These are phyloP conservation scores for Suillus spraguei DNA, from an alignment of 768 basidiomycete genomes.

Conservation along the genomic window DNA sequence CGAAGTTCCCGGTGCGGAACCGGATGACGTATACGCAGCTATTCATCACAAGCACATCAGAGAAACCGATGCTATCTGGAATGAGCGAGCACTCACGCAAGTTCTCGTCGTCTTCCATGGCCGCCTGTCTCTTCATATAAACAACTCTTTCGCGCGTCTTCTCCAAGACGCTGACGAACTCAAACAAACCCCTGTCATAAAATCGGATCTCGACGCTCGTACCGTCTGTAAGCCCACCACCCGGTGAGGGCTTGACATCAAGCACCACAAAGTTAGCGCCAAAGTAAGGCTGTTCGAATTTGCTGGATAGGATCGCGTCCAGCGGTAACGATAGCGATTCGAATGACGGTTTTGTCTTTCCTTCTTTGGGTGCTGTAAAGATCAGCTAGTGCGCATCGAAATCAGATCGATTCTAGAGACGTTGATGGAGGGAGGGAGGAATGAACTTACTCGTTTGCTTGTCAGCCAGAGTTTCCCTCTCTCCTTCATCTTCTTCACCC, in stretches of 20 bases:
- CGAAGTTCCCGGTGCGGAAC: slow-evolving; percentile 18
- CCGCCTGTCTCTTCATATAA: slow-evolving; percentile 66
- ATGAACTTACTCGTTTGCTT: slow-evolving; percentile 64
- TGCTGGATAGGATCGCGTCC: slow-evolving; percentile 63
- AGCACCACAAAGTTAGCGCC: slow-evolving; percentile 67
- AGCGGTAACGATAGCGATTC: slow-evolving; percentile 58
- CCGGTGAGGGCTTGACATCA: slow-evolving; percentile 65
- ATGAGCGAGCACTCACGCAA: slow-evolving; percentile 28
- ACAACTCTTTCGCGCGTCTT: slow-evolving; percentile 77
- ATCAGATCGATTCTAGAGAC: slow-evolving; percentile 15
- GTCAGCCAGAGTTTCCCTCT: slow-evolving; percentile 65
- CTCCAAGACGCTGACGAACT: slow-evolving; percentile 71
- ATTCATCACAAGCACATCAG: not conserved
- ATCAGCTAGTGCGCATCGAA: slow-evolving; percentile 51
- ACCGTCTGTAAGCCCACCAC: slow-evolving; percentile 67
- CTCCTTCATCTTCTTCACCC: slow-evolving; percentile 58
- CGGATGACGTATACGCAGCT: slow-evolving; percentile 34
- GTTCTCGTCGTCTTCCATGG: slow-evolving; percentile 34
- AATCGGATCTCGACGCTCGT: slow-evolving; percentile 70
- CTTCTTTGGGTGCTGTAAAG: slow-evolving; percentile 47
- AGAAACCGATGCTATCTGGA: not conserved
- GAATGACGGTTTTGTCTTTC: slow-evolving; percentile 31
- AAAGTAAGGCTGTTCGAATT: slow-evolving; percentile 78
- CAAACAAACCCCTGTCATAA: slow-evolving; percentile 68
- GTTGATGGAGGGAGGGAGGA: not conserved